Conservation (phyloP, 768 basidiomycete species). For the Termitomyces sp. region DNA sequence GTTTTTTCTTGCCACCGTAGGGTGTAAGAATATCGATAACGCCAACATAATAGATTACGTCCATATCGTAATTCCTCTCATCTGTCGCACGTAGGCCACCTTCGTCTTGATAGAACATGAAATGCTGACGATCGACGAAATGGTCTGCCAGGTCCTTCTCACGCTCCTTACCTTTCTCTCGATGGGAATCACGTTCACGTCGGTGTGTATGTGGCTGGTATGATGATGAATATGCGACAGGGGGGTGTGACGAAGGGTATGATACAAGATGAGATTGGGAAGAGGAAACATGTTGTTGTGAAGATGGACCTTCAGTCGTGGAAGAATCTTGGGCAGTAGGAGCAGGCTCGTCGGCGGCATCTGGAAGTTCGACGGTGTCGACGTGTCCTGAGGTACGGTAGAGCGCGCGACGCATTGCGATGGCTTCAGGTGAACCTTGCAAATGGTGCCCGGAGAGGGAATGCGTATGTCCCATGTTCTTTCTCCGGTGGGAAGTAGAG, state of each 20-base stretch:
- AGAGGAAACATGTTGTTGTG: neutral
- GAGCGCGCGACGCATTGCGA: conserved; percentile 83
- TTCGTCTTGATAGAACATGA: conserved; percentile 96
- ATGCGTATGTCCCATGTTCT: conserved; percentile 25
- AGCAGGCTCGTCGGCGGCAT: conserved; percentile 13
- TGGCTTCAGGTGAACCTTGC: conserved; percentile 68
- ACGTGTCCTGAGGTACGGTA: conserved; percentile 68
- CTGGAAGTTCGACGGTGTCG: conserved; percentile 22
- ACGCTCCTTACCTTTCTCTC: conserved; percentile 43
- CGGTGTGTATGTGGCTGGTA: neutral
- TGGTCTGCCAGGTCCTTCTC: conserved; percentile 36
- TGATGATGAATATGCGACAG: neutral
- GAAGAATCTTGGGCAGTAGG: neutral
- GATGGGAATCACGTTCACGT: conserved; percentile 1
- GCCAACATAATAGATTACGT: conserved; percentile 89
- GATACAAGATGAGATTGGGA: neutral
- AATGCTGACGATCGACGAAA: conserved; percentile 61
- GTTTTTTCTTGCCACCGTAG: conserved; percentile 67
- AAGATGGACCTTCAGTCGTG: neutral
- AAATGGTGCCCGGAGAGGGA: conserved; percentile 26
- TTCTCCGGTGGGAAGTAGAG: conserved; percentile 45
- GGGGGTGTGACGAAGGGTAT: neutral
- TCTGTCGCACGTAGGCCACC: conserved; percentile 89
- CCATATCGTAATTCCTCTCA: conserved; percentile 68
- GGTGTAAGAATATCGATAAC: conserved; percentile 97